Base-by-base conservation (phyloP, 768 basidiomycete species). In the Roridomyces roridus region DNA sequence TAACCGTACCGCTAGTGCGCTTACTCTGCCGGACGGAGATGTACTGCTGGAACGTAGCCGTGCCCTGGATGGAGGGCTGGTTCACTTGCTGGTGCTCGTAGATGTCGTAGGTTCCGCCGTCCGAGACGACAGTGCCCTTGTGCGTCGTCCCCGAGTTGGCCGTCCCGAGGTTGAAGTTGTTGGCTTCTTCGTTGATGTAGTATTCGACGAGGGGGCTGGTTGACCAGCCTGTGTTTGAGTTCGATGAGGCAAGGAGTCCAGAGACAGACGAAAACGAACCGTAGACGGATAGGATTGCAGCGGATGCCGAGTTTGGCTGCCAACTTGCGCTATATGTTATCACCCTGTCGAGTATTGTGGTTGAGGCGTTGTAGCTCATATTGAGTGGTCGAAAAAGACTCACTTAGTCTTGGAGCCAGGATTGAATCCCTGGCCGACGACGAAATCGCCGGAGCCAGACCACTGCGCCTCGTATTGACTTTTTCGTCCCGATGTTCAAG, bases 361-460 rank as follows among this genome's bases (percentile, higher is more conserved):
- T 31, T 34, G 31, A 34, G 31, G 15, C n/a, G n/a, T n/a, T n/a
- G n/a, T n/a, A n/a, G n/a, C n/a, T n/a, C n/a, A n/a, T n/a, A n/a
- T n/a, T n/a, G n/a, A n/a, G n/a, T n/a, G n/a, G n/a, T n/a, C n/a
- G n/a, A n/a, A n/a, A n/a, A 29, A 41, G 29, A 31, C 24, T 39
- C 41, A 28, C 40, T 23, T 25, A 34, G 31, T 11, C 23, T 25
- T 26, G 28, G 29, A 39, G 15, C 39, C 49, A 23, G 42, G 51
- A 25, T 55, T 54, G 14, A 17, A 39, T 25, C 59, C 55, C 46
- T 64, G 46, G 11, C 56, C 46, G 17, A 15, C 37, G 14, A 52
- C 51, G 34, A 57, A 51, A 37, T 49, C 42, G 47, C 51, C 53
- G 25, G 23, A 39, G 15, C 47, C 47, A 41, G 12, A 9, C 49